Percentiles rank a stretch among this genome's conserved stretches.
Conservation (phyloP, 306 rosid species). For the Acacia confusa region DNA sequence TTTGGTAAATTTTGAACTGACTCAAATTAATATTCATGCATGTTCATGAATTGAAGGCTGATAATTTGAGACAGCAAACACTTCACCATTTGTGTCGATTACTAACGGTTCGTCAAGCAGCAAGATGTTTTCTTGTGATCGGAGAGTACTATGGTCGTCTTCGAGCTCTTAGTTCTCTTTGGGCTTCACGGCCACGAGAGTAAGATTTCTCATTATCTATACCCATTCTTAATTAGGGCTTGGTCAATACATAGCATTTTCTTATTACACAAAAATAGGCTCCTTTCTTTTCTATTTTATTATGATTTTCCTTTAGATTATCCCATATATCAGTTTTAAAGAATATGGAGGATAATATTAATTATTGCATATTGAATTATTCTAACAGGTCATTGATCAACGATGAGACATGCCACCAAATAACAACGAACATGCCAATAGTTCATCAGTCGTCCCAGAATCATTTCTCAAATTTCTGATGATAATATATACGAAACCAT, state of each 20-base stretch:
- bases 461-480: slow-evolving; percentile 64
- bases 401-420: slow-evolving; percentile 89
- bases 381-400: slow-evolving; percentile 55
- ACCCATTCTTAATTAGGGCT: background rate
- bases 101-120: slow-evolving; percentile 81
- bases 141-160: slow-evolving; percentile 81
- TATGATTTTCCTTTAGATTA: background rate
- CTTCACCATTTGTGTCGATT: slow-evolving; percentile 76
- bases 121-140: slow-evolving; percentile 67
- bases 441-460: slow-evolving; percentile 70
- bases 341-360: background rate
- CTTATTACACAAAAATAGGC: background rate
- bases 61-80: slow-evolving; percentile 88
- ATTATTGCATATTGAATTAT: background rate
- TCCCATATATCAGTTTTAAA: background rate
- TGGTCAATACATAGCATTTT: background rate
- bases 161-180: slow-evolving; percentile 86
- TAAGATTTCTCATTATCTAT: slow-evolving; percentile 28
- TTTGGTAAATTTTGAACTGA: background rate
- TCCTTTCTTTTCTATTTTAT: background rate
- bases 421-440: slow-evolving; percentile 73
- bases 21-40: background rate
- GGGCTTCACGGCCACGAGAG: slow-evolving; percentile 89
- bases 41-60: slow-evolving; percentile 57
- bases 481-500: background rate